Conservation (phyloP, 306 rosid genomes). For the Castanopsis chinensis region DNA sequence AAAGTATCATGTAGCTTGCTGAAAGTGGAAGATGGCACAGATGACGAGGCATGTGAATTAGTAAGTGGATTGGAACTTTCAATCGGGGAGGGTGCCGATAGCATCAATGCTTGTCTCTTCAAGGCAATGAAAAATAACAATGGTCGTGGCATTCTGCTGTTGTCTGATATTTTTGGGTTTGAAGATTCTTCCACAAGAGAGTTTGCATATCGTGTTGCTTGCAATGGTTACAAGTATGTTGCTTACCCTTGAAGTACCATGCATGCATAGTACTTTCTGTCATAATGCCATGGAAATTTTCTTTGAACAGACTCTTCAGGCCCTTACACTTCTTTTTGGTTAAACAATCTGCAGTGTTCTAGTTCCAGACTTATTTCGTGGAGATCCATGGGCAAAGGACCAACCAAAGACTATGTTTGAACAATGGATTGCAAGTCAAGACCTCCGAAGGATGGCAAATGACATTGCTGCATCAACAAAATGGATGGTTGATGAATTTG, state of each 20-base stretch:
- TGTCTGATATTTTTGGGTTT: slow-evolving; percentile 68
- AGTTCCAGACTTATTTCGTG: slow-evolving; percentile 71
- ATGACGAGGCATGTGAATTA: slow-evolving; percentile 74
- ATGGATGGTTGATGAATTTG: slow-evolving; percentile 79
- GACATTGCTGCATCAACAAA: slow-evolving; percentile 54
- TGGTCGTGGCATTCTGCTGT: slow-evolving; percentile 66
- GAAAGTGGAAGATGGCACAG: slow-evolving; percentile 35
- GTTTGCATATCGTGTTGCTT: slow-evolving; percentile 76
- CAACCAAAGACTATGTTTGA: slow-evolving; percentile 37
- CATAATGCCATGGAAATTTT: not conserved
- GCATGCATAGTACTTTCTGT: not conserved
- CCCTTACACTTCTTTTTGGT: not conserved
- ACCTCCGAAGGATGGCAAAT: slow-evolving; percentile 45
- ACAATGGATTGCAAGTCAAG: slow-evolving; percentile 50
- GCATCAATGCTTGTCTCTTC: slow-evolving; percentile 61
- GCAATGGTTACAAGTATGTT: slow-evolving; percentile 80
- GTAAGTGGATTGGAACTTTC: slow-evolving; percentile 74
- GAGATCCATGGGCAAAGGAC: slow-evolving; percentile 63
- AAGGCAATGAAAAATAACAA: slow-evolving; percentile 80
- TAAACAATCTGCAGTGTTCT: slow-evolving; percentile 66
- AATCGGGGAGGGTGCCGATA: slow-evolving; percentile 53
- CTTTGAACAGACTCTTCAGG: slow-evolving; percentile 4
- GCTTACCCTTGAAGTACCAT: slow-evolving; percentile 11
- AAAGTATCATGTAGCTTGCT: slow-evolving; percentile 46
- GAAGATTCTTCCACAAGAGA: slow-evolving; percentile 72